These are phyloP conservation scores for Aspergillus tanneri DNA, from an alignment of 2,329 filamentous ascomycete species.

Conservation along the genomic window DNA sequence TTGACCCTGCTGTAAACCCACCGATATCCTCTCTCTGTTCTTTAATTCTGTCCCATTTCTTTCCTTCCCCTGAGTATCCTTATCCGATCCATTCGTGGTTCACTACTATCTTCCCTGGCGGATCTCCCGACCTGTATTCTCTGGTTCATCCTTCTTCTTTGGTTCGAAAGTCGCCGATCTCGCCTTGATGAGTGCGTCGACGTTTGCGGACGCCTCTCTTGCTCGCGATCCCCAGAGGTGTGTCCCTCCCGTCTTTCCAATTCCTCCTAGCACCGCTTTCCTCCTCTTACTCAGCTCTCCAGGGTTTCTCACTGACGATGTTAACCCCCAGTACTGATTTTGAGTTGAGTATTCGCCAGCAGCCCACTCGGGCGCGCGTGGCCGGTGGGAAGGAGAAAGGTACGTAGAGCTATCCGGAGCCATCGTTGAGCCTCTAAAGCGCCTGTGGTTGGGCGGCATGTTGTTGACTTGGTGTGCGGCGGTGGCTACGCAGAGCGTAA, in stretches of 20 bases:
- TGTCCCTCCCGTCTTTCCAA: slow-evolving; percentile 20
- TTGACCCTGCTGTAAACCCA: slow-evolving; percentile 26
- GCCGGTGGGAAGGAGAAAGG: slow-evolving; percentile 74
- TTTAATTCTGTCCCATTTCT: slow-evolving; percentile 14
- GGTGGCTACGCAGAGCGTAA: slow-evolving; percentile 63
- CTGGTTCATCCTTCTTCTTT: slow-evolving; percentile 16
- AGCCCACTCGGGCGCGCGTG: slow-evolving; percentile 66
- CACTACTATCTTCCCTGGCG: slow-evolving; percentile 20
- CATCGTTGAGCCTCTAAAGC: neutral
- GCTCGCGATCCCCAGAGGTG: slow-evolving; percentile 45
- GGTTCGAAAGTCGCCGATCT: slow-evolving; percentile 23
- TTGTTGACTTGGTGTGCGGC: slow-evolving; percentile 13
- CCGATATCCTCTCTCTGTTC: slow-evolving; percentile 22
- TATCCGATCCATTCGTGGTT: slow-evolving; percentile 25
- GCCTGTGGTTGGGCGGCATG: slow-evolving; percentile 5
- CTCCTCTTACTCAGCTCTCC: slow-evolving; percentile 31
- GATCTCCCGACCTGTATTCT: slow-evolving; percentile 25
- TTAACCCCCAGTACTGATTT: slow-evolving; percentile 53
- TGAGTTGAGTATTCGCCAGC: slow-evolving; percentile 62
- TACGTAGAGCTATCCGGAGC: slow-evolving; percentile 35
- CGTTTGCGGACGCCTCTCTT: slow-evolving; percentile 43
- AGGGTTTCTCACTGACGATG: slow-evolving; percentile 42
- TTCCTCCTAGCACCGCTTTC: neutral
- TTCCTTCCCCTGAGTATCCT: slow-evolving; percentile 18
- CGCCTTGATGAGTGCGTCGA: slow-evolving; percentile 45